phyloP scores from a whole-genome alignment of 1,284 basidiomycete genomes.

The Ustilago nuda region DNA sequence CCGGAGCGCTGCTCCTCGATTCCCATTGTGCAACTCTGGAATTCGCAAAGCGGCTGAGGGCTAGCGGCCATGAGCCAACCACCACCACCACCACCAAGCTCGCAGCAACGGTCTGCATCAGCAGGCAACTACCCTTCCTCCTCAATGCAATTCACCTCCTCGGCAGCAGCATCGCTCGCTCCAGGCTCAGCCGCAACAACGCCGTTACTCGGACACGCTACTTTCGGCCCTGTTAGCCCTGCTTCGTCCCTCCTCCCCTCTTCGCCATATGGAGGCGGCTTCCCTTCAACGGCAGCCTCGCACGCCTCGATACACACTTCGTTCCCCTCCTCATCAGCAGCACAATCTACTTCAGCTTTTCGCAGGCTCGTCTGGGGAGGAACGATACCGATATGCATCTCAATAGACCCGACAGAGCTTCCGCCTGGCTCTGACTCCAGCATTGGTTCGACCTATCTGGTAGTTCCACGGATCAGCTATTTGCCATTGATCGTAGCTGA shows the following conservation, averaged over 20 bases:
- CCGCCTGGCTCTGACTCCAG: constrained; percentile 41
- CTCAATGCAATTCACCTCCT: constrained; percentile 10
- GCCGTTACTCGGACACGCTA: constrained; percentile 23
- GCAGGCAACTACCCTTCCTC: constrained; percentile 41
- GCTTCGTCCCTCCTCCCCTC: constrained; percentile 15
- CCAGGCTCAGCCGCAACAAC: constrained; percentile 24
- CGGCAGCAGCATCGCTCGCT: constrained; percentile 8
- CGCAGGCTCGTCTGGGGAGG: constrained; percentile 55
- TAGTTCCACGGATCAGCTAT: constrained; percentile 57
- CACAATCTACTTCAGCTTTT: constrained; percentile 27
- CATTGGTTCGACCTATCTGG: constrained; percentile 51
- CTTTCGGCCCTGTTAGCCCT: constrained; percentile 17
- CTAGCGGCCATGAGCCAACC: constrained; percentile 27
- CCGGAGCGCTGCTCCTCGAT: too few species aligned
- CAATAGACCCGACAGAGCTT: constrained; percentile 42
- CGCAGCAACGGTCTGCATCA: constrained; percentile 40
- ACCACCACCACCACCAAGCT: constrained; percentile 29
- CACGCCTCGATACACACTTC: constrained; percentile 17
- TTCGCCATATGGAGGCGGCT: constrained; percentile 17
- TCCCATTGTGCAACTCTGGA: too few species aligned
- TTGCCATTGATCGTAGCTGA: constrained; percentile 55
- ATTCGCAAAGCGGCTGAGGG: too few species aligned
- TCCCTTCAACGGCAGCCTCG: constrained; percentile 11
- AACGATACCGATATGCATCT: constrained; percentile 54
- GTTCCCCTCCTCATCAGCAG: background rate